Base-by-base conservation (phyloP, 2,329 filamentous ascomycete genomes). In the Alternaria arbusti region DNA sequence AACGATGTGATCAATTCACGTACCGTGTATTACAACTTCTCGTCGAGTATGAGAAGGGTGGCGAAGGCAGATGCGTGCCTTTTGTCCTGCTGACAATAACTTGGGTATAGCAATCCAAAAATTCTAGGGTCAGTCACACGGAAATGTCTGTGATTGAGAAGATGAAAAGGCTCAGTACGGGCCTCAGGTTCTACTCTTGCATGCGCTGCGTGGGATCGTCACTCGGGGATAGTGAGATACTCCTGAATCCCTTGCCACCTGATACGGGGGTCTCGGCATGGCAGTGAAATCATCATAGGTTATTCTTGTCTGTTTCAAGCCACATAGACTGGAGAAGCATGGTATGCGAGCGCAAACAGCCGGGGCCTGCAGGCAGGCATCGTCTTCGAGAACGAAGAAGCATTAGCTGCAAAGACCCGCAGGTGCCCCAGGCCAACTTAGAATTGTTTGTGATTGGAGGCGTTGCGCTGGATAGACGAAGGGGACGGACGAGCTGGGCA, bases 331-430 rank as follows among this genome's bases (percentile, higher is more conserved):
- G 43, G 25, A 28, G 59, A 55, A 50, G 52, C 56, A 58, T 59
- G 40, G 57, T 13, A 51, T 52, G 56, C 63, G 49, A 63, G 51
- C 47, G 50, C 44, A 57, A 61, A 63, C 64, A 66, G 46, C 59
- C 54, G 60, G 65, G 56, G 54, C 56, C 47, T 65, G 60, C 64
- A 70, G 67, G 46, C 69, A 67, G 66, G 67, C 60, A 70, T 67
- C 23, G 64, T 60, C 45, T 57, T 57, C 61, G 40, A 61, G 59
- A 55, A 63, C 40, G 22, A n/a, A 50, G 47, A 61, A 54, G 32
- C 65, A 60, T 64, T 59, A 60, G 26, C 30, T 36, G 51, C 49
- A 66, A 60, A 43, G 49, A 30, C 54, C 59, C 43, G 51, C 26
- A 20, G 47, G 51, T 40, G 57, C 43, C 43, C 58, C 40, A 44